Evolutionary conservation across 371 early-diverging fungal genomes (phyloP).

Genomic region (Mucor irregularis): DNA sequence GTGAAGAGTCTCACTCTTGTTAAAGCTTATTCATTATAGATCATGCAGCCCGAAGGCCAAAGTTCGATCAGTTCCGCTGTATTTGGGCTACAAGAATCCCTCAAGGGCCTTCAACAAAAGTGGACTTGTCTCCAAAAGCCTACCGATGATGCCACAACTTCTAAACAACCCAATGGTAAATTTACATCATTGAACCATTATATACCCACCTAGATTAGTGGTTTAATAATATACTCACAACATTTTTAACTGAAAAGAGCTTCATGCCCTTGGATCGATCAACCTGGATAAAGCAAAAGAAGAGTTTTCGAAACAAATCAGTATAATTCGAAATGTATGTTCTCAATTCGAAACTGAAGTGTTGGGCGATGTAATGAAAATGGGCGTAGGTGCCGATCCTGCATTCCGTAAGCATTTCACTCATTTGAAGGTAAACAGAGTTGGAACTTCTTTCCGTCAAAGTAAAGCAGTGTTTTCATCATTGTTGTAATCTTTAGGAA

Average conservation of each 20-base stretch:
- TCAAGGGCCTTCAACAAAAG: slow-evolving; percentile 32
- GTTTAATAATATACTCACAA: background rate
- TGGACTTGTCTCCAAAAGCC: slow-evolving; percentile 15
- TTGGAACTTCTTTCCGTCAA: no score
- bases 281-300: slow-evolving; percentile 49
- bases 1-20: no score
- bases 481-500: no score
- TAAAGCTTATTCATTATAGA: background rate
- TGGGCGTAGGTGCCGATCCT: slow-evolving; percentile 55
- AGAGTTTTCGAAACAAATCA: slow-evolving; percentile 53
- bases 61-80: slow-evolving; percentile 44
- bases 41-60: background rate
- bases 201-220: background rate
- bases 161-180: slow-evolving; percentile 29
- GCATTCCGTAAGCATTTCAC: slow-evolving; percentile 60
- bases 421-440: slow-evolving; percentile 43
- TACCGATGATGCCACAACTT: no score
- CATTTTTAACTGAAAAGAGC: slow-evolving; percentile 25
- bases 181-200: background rate
- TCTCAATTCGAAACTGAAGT: slow-evolving; percentile 63
- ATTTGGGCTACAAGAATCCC: slow-evolving; percentile 33
- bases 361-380: slow-evolving; percentile 58
- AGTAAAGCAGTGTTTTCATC: no score
- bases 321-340: slow-evolving; percentile 55
- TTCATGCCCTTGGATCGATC: slow-evolving; percentile 58